Base-by-base conservation (phyloP, 441 rosid species). In the Populus tomentosa region DNA sequence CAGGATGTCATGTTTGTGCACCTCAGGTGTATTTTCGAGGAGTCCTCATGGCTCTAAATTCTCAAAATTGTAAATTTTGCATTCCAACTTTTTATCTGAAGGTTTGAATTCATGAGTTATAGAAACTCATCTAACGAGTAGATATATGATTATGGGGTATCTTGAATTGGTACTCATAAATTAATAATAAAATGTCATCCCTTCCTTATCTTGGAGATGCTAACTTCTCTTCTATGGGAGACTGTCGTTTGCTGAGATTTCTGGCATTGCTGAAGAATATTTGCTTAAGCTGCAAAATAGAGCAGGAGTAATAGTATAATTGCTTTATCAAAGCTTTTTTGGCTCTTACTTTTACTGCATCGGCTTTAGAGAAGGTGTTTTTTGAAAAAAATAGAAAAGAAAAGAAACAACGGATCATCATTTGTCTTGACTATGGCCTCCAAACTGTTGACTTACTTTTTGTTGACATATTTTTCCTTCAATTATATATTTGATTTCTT, bases 401-500 rank as follows among this genome's bases (percentile, higher is more conserved):
- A 46, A 16, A 16, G 59, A 50, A 50, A 50, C 53, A 50, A 16
- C n/a, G 7, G 20, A 16, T 50, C 20, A n/a, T 7, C 9, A 53
- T 36, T 66, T 72, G 53, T 30, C 35, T 32, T 24, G 20, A 40
- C 24, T 21, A 28, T 28, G 40, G 35, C 32, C 10, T 21, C 40
- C 6, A 40, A 73, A 59, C 20, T 26, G 33, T 70, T 20, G 21
- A 20, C 20, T 38, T 3, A 33, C 11, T 38, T 63, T 64, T 42
- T 36, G 28, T 61, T 24, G 6, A 21, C 24, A 5, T 28, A 7
- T 23, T 1, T 53, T 73, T n/a, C 46, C 6, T 20, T 67, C 2
- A 21, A 16, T 70, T 42, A 35, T 20, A 61, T 40, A 65, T 35
- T 18, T 80, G 76, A 79, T 71, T 14, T 77, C 20, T 73, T 84